A percentile compares a stretch with the other conserved stretches of the same genome.
phyloP scores from a whole-genome alignment of 1,284 basidiomycete species.

The Sporisorium sorghi region DNA sequence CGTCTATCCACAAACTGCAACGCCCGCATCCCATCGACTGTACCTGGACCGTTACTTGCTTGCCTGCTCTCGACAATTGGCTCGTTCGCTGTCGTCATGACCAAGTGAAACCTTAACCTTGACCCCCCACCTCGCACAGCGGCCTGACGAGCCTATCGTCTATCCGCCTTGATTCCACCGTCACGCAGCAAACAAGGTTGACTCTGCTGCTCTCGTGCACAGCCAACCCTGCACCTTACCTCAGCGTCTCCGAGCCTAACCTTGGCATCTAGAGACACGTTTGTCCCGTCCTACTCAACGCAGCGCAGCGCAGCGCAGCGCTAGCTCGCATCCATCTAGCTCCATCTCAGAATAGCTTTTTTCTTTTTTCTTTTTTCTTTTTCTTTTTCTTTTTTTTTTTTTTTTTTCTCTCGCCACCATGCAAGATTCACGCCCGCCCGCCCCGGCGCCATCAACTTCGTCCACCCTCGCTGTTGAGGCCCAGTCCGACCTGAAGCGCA shows the following conservation, averaged over 20 bases:
- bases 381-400: too few relatives aligned
- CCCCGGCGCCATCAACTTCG: conserved; percentile 2
- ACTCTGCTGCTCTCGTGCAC: not conserved
- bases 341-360: not conserved
- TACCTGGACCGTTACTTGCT: too few relatives aligned
- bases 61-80: not conserved
- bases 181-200: conserved; percentile 4
- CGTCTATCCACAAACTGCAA: too few relatives aligned
- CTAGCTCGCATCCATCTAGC: not conserved
- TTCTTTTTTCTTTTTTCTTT: too few relatives aligned
- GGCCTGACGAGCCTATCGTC: not conserved
- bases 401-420: conserved; percentile 15
- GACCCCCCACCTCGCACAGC: not conserved
- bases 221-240: not conserved
- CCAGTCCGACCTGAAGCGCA: conserved; percentile 25
- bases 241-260: conserved; percentile 2
- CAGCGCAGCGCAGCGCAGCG: not conserved
- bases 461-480: conserved; percentile 11
- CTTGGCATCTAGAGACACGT: not conserved
- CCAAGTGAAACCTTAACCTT: conserved; percentile 20
- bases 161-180: not conserved
- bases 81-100: conserved; percentile 15
- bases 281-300: not conserved
- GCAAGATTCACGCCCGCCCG: conserved; percentile 12
- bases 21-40: not conserved